A percentile compares a stretch with the other conserved stretches of the same genome.
These are phyloP conservation scores for Leccinum longicurvipes DNA, from an alignment of 768 basidiomycete species.

Conservation along the genomic window DNA sequence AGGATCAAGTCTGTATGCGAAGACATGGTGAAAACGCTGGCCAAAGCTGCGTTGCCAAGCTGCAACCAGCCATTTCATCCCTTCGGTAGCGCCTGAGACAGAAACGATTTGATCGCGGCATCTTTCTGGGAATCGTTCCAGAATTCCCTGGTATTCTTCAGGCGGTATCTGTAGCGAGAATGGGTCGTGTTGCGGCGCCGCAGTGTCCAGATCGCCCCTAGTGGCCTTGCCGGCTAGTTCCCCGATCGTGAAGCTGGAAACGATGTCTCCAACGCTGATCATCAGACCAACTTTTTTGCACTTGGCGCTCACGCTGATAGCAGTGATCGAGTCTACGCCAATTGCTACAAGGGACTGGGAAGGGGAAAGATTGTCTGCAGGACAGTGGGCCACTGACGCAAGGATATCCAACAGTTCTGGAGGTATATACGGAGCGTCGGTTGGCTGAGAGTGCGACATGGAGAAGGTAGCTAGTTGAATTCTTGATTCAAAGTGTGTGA, in stretches of 20 bases:
- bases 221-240: constrained; percentile 18
- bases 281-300: constrained; percentile 36
- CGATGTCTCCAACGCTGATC: constrained; percentile 37
- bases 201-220: not conserved
- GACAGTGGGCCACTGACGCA: constrained; percentile 23
- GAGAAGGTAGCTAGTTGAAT: not conserved
- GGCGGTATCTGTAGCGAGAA: constrained; percentile 1
- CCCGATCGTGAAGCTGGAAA: constrained; percentile 38
- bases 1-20: constrained; percentile 36
- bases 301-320: constrained; percentile 42
- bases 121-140: constrained; percentile 13
- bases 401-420: constrained; percentile 7
- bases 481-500: not conserved
- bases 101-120: constrained; percentile 12
- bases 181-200: not conserved
- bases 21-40: constrained; percentile 42
- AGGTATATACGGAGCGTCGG: constrained; percentile 2
- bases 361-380: constrained; percentile 28
- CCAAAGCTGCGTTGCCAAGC: constrained; percentile 43
- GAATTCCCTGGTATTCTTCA: constrained; percentile 13
- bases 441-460: not conserved
- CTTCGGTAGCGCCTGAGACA: constrained; percentile 24
- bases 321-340: constrained; percentile 50
- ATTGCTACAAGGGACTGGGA: constrained; percentile 38
- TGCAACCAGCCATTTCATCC: constrained; percentile 38